Evolutionary conservation across 495 filamentous ascomycete genomes (phyloP).

Genomic region (Aspergillus panamensis): DNA sequence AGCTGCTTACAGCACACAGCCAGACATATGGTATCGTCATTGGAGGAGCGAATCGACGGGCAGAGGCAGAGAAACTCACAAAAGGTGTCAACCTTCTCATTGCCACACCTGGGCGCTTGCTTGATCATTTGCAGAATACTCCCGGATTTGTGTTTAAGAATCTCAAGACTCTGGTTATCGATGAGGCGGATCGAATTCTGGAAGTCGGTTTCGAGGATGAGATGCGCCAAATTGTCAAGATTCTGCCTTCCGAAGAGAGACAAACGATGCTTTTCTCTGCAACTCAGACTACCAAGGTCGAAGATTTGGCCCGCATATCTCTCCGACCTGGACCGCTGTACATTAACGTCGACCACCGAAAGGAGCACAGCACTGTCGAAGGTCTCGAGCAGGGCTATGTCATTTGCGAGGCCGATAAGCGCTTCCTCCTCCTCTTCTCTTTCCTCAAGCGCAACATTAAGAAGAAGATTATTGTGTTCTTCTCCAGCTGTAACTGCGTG

Average conservation of each 20-base stretch:
- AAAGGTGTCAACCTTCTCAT: constrained; percentile 95
- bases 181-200: constrained; percentile 90
- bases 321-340: constrained; percentile 88
- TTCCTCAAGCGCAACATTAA: constrained; percentile 87
- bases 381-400: constrained; percentile 95
- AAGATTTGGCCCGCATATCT: constrained; percentile 92
- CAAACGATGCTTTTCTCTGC: constrained; percentile 98
- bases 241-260: constrained; percentile 80
- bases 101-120: constrained; percentile 85
- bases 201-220: constrained; percentile 99
- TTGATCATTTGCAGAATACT: constrained; percentile 95
- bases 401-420: constrained; percentile 85
- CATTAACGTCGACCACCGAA: constrained; percentile 83
- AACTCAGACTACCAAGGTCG: constrained; percentile 97
- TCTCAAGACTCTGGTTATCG: constrained; percentile 67
- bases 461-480: constrained; percentile 98
- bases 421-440: constrained; percentile 91
- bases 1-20: constrained; percentile 81
- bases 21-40: constrained; percentile 97
- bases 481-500: constrained; percentile 88
- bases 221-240: constrained; percentile 95
- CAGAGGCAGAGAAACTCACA: constrained; percentile 88
- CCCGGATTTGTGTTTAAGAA: constrained; percentile 93
- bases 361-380: constrained; percentile 81
- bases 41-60: constrained; percentile 85